Base-by-base conservation (phyloP, 495 filamentous ascomycete genomes). In the Aspergillus cristatus region DNA sequence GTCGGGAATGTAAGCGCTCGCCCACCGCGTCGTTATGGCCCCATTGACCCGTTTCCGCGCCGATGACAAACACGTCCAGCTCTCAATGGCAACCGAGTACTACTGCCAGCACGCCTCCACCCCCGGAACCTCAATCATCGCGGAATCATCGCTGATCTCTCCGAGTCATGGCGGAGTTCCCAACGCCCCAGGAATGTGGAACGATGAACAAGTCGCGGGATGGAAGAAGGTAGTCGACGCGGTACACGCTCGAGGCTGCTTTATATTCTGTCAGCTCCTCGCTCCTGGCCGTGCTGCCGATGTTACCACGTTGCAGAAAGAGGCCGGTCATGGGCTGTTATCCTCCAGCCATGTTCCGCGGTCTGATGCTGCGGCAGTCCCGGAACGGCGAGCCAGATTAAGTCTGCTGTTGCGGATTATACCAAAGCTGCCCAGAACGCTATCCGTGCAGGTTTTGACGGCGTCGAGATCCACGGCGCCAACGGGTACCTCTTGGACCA, bases 401-500 rank as follows among this genome's bases (percentile, higher is more conserved):
- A 66, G 33, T 48, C 57, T 6, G 67, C 57, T n/a, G 67, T 85
- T 11, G 36, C 46, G 2, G 71, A 75, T 30, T 86, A 77, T 42
- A 76, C 65, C 3, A 7, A 26, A 11, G 81, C 79, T n/a, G 76
- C 81, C 0, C 58, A 64, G 48, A 78, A 76, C 37, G 79, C 81
- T 1, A 64, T 85, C 3, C 60, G 53, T 18, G 82, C 81, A 7
- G 82, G 82, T 2, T 88, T 86, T 43, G 82, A 86, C 49, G 81
- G 78, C 12, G 79, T 87, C 2, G 82, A 87, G 63, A 62, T 85
- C 36, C 81, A 86, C 54, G 76, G 68, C 16, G 79, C 79, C 10
- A 86, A 88, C 46, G 83, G 82, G 11, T 86, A 84, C 48, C 60
- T 88, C 22, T 58, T 84, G 32, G 79, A 88, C 47, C 82, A 88